Conservation (phyloP, 2,329 filamentous ascomycete genomes). For the Pseudogymnoascus sp. region DNA sequence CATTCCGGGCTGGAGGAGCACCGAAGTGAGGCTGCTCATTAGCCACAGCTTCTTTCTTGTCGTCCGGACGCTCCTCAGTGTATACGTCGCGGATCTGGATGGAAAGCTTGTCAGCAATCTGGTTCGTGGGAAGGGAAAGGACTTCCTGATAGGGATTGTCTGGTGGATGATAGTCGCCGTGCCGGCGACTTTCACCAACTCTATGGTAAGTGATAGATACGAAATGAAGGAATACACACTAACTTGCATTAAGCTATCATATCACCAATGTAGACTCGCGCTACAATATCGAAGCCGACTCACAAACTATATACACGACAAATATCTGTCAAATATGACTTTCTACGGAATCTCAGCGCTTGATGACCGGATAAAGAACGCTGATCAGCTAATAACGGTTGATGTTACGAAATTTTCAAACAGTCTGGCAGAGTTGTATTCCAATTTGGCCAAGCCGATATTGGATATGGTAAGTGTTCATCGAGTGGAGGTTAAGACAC, state of each 20-base stretch:
- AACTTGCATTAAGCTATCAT: slow-evolving; percentile 59
- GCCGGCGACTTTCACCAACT: slow-evolving; percentile 96
- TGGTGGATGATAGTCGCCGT: slow-evolving; percentile 99
- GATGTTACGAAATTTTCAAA: slow-evolving; percentile 96
- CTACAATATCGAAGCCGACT: slow-evolving; percentile 87
- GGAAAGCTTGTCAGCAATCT: slow-evolving; percentile 86
- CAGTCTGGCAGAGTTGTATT: slow-evolving; percentile 88
- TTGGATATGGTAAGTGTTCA: slow-evolving; percentile 67
- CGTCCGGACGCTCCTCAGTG: slow-evolving; percentile 79
- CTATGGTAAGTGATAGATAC: slow-evolving; percentile 61
- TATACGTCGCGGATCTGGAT: slow-evolving; percentile 95
- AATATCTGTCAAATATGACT: slow-evolving; percentile 94
- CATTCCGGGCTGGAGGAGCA: slow-evolving; percentile 81
- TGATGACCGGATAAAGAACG: slow-evolving; percentile 96
- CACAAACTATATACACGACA: slow-evolving; percentile 90
- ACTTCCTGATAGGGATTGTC: slow-evolving; percentile 78
- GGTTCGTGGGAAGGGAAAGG: slow-evolving; percentile 82
- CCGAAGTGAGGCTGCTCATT: slow-evolving; percentile 75
- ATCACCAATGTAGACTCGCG: slow-evolving; percentile 91
- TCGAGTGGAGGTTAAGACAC: slow-evolving; percentile 15
- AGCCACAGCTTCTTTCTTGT: slow-evolving; percentile 94
- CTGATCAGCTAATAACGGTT: slow-evolving; percentile 93
- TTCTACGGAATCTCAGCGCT: slow-evolving; percentile 94
- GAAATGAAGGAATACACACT: not conserved
- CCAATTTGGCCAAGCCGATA: slow-evolving; percentile 88